These are phyloP conservation scores for Ophiostoma novo-ulmi DNA, from an alignment of 2,329 filamentous ascomycete genomes.

Conservation along the genomic window DNA sequence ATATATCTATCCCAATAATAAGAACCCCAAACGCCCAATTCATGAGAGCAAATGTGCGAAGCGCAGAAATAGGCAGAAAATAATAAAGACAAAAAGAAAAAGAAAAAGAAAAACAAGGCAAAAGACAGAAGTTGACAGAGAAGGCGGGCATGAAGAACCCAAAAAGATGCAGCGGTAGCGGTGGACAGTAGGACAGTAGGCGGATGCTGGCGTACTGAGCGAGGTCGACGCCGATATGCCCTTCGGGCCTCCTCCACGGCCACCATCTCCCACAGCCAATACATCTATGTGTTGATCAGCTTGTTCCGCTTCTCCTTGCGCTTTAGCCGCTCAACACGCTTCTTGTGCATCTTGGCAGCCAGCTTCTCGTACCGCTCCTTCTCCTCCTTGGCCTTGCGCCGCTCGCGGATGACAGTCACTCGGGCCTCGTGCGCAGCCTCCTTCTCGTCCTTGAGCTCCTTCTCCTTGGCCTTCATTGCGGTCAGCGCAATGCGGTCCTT, in stretches of 20 bases:
- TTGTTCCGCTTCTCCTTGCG: slow-evolving; percentile 96
- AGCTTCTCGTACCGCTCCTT: slow-evolving; percentile 88
- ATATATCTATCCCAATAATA: background rate
- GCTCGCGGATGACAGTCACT: slow-evolving; percentile 76
- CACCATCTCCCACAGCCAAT: no score
- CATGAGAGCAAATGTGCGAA: slow-evolving; percentile 11
- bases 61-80: background rate
- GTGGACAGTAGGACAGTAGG: background rate
- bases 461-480: slow-evolving; percentile 86
- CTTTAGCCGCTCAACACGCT: slow-evolving; percentile 88
- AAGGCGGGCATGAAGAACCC: background rate
- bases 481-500: slow-evolving; percentile 64
- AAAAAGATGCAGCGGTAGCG: background rate
- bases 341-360: slow-evolving; percentile 96
- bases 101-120: background rate
- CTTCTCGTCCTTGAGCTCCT: slow-evolving; percentile 94
- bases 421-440: slow-evolving; percentile 67
- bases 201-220: background rate
- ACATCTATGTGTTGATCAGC: slow-evolving; percentile 60
- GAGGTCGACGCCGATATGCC: no score
- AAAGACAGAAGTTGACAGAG: background rate
- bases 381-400: slow-evolving; percentile 83
- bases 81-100: background rate
- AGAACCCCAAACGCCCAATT: slow-evolving; percentile 15
- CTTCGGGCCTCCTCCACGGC: no score